These are phyloP conservation scores for Ramicandelaber brevisporus DNA, from an alignment of 192 early-diverging fungal species.

Conservation along the genomic window DNA sequence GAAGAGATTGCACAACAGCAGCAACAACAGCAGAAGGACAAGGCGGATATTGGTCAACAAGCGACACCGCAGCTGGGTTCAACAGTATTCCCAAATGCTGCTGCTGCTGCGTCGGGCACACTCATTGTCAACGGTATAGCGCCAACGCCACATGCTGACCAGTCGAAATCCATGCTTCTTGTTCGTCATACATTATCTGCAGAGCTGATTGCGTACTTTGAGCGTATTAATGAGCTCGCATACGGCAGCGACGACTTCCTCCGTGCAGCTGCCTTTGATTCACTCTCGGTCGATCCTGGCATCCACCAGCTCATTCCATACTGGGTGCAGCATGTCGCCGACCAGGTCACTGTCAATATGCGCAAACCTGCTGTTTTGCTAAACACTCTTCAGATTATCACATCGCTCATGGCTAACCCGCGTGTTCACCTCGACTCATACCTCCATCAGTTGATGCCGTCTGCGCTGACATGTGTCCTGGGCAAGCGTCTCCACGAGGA, in stretches of 20 bases:
- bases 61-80: constrained; percentile 3
- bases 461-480: constrained; percentile 78
- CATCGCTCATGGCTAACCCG: constrained; percentile 59
- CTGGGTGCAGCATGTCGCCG: constrained; percentile 76
- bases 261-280: constrained; percentile 52
- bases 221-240: constrained; percentile 63
- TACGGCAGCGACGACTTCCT: constrained; percentile 37
- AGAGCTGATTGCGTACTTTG: constrained; percentile 85
- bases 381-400: constrained; percentile 54
- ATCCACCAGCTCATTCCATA: constrained; percentile 87
- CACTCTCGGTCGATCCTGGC: constrained; percentile 68
- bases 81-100: not conserved
- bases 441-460: constrained; percentile 84
- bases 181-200: constrained; percentile 80
- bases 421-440: constrained; percentile 86
- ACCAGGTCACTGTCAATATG: constrained; percentile 61
- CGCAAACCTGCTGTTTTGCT: constrained; percentile 39
- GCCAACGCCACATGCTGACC: not conserved
- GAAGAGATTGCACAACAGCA: no score
- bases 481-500: constrained; percentile 48
- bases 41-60: no score
- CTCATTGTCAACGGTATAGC: not conserved
- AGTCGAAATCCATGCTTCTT: constrained; percentile 26
- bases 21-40: no score
- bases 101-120: not conserved